Conservation (phyloP, 2,329 filamentous ascomycete genomes). For the Tympanopsis confertula region DNA sequence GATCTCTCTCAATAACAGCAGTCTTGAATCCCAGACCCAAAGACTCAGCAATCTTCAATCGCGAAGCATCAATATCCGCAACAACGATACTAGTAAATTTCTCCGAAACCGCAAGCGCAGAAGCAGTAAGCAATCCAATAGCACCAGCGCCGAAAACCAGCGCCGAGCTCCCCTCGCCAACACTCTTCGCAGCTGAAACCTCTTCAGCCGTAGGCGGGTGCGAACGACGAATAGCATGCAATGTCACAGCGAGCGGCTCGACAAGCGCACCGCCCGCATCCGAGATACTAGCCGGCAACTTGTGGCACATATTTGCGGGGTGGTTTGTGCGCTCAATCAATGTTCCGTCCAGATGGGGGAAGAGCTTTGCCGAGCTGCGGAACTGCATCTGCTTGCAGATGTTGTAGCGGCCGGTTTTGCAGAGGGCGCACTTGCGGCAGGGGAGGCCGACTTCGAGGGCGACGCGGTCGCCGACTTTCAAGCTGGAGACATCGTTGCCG, state of each 20-base stretch:
- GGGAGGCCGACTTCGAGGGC: constrained; percentile 45
- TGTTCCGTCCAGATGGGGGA: constrained; percentile 53
- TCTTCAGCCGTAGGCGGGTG: constrained; percentile 22
- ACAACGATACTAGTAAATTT: constrained; percentile 48
- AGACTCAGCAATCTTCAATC: constrained; percentile 45
- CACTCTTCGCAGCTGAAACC: background rate
- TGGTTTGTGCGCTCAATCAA: constrained; percentile 53
- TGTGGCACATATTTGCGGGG: constrained; percentile 49
- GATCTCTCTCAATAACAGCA: constrained; percentile 35
- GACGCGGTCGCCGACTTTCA: constrained; percentile 42
- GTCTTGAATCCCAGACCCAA: constrained; percentile 49
- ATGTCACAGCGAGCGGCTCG: constrained; percentile 49
- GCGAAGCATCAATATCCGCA: constrained; percentile 46
- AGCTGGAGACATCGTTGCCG: constrained; percentile 37
- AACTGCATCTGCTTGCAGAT: constrained; percentile 51
- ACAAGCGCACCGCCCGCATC: constrained; percentile 48
- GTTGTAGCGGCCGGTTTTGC: constrained; percentile 44
- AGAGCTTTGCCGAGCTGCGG: constrained; percentile 47
- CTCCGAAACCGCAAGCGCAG: constrained; percentile 43
- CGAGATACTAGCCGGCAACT: constrained; percentile 48
- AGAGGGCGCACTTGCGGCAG: constrained; percentile 37
- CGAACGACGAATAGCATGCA: constrained; percentile 48
- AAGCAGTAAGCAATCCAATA: constrained; percentile 49
- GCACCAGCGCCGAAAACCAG: constrained; percentile 56
- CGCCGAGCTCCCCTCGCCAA: constrained; percentile 31